Conservation (phyloP, 306 rosid species). For the Delonix regia region DNA sequence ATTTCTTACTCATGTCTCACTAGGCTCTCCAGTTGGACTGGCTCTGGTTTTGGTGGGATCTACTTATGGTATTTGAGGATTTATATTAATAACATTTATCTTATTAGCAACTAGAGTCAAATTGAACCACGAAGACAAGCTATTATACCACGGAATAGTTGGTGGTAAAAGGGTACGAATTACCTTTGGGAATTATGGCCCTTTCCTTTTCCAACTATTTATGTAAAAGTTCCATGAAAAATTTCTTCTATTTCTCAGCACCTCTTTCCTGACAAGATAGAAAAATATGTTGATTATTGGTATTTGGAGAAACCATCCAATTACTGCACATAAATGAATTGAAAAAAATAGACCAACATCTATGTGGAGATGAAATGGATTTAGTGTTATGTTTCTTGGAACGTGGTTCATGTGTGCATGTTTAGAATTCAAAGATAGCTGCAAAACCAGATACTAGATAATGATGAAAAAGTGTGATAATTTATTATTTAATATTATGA, state of each 20-base stretch:
- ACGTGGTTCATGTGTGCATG: constrained; percentile 41
- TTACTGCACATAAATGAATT: neutral
- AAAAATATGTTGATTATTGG: no score
- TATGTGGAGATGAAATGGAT: constrained; percentile 82
- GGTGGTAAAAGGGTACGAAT: constrained; percentile 87
- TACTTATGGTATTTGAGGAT: no score
- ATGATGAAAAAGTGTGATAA: neutral
- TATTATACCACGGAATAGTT: constrained; percentile 97
- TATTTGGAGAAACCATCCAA: no score
- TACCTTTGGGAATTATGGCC: constrained; percentile 82
- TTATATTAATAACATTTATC: no score
- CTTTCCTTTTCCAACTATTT: constrained; percentile 80
- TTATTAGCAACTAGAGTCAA: no score
- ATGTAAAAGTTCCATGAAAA: constrained; percentile 54
- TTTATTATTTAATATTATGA: neutral
- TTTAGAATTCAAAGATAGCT: constrained; percentile 80
- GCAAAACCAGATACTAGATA: no score
- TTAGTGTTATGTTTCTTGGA: constrained; percentile 76
- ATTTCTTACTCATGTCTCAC: constrained; percentile 89
- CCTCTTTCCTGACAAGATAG: no score
- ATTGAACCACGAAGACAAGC: no score
- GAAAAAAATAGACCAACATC: constrained; percentile 64
- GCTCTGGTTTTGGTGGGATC: constrained; percentile 84
- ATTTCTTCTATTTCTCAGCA: no score
- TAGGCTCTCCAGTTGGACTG: constrained; percentile 83